Conservation (phyloP, 2,329 filamentous ascomycete genomes). For the Aureobasidium uvarum region DNA sequence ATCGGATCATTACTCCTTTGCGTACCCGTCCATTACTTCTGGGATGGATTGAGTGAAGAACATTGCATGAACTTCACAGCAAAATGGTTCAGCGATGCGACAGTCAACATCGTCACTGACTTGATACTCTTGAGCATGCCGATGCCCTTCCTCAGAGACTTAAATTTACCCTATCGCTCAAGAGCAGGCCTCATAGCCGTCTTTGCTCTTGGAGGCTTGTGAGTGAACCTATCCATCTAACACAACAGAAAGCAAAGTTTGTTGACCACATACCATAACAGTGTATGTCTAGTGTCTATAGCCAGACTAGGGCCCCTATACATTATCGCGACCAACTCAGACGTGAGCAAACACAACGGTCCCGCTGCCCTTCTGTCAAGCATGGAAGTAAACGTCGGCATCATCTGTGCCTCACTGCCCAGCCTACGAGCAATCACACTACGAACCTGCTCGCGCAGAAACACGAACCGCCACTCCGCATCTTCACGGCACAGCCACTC, state of each 20-base stretch:
- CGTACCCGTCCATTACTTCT: constrained; percentile 36
- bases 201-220: constrained; percentile 39
- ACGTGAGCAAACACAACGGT: constrained; percentile 34
- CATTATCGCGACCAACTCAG: constrained; percentile 31
- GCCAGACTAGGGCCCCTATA: constrained; percentile 33
- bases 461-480: neutral
- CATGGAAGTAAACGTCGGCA: constrained; percentile 36
- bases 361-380: constrained; percentile 33
- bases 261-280: constrained; percentile 5
- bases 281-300: constrained; percentile 32
- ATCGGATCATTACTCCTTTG: constrained; percentile 39
- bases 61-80: constrained; percentile 34
- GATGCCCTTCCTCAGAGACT: constrained; percentile 36
- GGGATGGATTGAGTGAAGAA: constrained; percentile 30
- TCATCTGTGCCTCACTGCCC: constrained; percentile 35
- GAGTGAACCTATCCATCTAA: constrained; percentile 21
- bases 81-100: constrained; percentile 37
- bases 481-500: neutral
- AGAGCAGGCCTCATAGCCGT: constrained; percentile 37
- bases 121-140: constrained; percentile 37
- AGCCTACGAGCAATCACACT: constrained; percentile 34
- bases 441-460: constrained; percentile 29
- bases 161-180: constrained; percentile 37
- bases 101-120: constrained; percentile 39
- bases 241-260: neutral